These are phyloP conservation scores for Voacanga thouarsii DNA, from an alignment of 257 asterid species.

Conservation along the genomic window DNA sequence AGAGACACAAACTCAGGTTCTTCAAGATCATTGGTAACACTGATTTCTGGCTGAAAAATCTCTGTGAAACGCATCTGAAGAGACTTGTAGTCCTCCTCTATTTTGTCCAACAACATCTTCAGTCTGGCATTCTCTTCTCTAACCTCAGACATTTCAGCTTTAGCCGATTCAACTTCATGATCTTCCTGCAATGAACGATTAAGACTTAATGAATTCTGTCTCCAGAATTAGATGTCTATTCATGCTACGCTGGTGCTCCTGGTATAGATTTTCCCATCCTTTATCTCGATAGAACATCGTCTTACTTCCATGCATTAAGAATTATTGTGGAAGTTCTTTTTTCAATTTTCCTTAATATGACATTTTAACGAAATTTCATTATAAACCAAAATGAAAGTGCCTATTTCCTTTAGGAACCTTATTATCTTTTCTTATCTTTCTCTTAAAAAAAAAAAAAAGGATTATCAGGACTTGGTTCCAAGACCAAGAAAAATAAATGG, in stretches of 20 bases:
- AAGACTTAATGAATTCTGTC: neutral
- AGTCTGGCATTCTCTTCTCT: slow-evolving; percentile 69
- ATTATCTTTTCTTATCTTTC: too few relatives aligned
- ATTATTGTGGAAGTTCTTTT: too few relatives aligned
- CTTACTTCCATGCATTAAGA: too few relatives aligned
- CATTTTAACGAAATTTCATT: too few relatives aligned
- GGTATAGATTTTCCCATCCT: too few relatives aligned
- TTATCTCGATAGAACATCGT: too few relatives aligned
- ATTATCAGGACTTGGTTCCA: too few relatives aligned
- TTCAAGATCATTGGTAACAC: slow-evolving; percentile 13
- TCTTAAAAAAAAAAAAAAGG: too few relatives aligned
- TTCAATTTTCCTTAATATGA: too few relatives aligned
- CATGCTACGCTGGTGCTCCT: neutral
- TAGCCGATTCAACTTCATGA: slow-evolving; percentile 42
- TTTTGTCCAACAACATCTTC: slow-evolving; percentile 44
- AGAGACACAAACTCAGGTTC: slow-evolving; percentile 68
- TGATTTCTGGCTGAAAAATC: slow-evolving; percentile 27
- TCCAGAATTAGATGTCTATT: neutral
- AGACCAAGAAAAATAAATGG: too few relatives aligned
- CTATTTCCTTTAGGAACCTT: too few relatives aligned
- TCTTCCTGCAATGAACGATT: slow-evolving; percentile 41
- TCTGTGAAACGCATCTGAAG: slow-evolving; percentile 44
- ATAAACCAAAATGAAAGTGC: too few relatives aligned
- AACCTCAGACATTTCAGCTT: slow-evolving; percentile 46
- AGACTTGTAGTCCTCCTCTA: slow-evolving; percentile 56